phyloP scores from a whole-genome alignment of 169 alveolate genomes.

The Gregarina niphandrodes region DNA sequence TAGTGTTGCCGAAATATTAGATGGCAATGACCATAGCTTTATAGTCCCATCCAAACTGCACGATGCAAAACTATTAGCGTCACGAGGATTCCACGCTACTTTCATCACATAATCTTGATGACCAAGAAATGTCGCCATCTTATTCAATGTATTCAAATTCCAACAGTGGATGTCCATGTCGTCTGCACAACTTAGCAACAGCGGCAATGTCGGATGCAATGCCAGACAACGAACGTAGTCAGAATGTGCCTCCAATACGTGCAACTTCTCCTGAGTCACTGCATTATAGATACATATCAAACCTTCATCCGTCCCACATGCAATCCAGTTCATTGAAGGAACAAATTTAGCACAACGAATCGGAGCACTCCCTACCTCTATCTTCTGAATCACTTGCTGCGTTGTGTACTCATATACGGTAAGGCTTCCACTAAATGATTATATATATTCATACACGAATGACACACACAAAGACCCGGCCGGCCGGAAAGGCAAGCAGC shows the following conservation, averaged over 20 bases:
- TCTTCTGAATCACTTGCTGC: conserved; percentile 61
- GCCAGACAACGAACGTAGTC: conserved; percentile 84
- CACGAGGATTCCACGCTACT: conserved; percentile 85
- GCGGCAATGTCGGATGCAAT: conserved; percentile 82
- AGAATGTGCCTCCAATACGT: conserved; percentile 75
- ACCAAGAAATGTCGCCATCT: conserved; percentile 68
- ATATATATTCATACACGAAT: too few relatives aligned
- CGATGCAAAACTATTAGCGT: conserved; percentile 75
- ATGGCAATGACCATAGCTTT: not conserved
- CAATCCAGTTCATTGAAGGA: too few relatives aligned
- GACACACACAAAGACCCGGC: too few relatives aligned
- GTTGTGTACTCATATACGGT: conserved; percentile 47
- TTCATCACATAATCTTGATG: conserved; percentile 94
- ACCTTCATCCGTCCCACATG: too few relatives aligned
- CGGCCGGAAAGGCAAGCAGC: too few relatives aligned
- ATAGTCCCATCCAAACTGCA: conserved; percentile 56
- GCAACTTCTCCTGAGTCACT: conserved; percentile 78
- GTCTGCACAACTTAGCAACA: conserved; percentile 78
- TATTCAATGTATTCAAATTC: conserved; percentile 75
- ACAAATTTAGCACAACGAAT: conserved; percentile 4
- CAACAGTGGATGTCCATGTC: conserved; percentile 84
- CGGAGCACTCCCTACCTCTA: conserved; percentile 62
- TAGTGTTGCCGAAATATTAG: not conserved
- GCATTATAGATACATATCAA: conserved; percentile 72
- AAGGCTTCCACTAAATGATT: too few relatives aligned